These are phyloP conservation scores for Entonaema liquescens DNA, from an alignment of 495 filamentous ascomycete species.

Conservation along the genomic window DNA sequence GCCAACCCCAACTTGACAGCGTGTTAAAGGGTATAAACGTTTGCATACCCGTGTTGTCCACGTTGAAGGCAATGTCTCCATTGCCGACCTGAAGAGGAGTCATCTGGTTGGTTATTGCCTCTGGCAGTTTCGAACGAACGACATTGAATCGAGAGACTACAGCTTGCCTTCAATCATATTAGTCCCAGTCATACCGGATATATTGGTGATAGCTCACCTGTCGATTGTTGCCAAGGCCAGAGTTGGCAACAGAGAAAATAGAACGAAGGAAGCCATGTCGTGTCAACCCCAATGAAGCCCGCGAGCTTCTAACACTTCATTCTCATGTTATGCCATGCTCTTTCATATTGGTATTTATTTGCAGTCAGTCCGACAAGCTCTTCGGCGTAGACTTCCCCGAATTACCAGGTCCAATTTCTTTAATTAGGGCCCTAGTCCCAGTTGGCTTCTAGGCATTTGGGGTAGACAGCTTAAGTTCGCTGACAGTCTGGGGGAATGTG, in stretches of 20 bases:
- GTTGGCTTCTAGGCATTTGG: conserved; percentile 28
- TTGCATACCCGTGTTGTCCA: conserved; percentile 61
- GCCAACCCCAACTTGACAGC: conserved; percentile 56
- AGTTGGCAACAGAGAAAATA: conserved; percentile 11
- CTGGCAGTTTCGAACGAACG: conserved; percentile 24
- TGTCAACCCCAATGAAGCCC: not conserved
- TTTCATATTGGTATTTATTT: conserved; percentile 13
- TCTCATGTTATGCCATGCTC: not conserved
- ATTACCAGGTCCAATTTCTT: conserved; percentile 19
- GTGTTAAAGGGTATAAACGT: conserved; percentile 62
- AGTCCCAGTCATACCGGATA: not conserved
- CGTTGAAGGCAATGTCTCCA: conserved; percentile 63
- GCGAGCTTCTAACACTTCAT: conserved; percentile 10
- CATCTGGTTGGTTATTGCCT: conserved; percentile 38
- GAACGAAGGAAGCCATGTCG: conserved; percentile 10
- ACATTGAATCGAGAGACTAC: conserved; percentile 34
- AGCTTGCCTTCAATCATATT: conserved; percentile 17
- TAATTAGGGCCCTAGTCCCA: conserved; percentile 3
- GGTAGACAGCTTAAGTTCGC: conserved; percentile 2
- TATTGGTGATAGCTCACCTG: conserved; percentile 6
- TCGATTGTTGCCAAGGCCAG: conserved; percentile 24
- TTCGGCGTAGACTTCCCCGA: conserved; percentile 31
- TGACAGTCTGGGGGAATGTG: conserved; percentile 25
- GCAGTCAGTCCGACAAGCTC: conserved; percentile 9
- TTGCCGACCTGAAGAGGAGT: conserved; percentile 63